A percentile compares a stretch with the other conserved stretches of the same genome.
Evolutionary conservation across 164 flowering plant species (phyloP).

Genomic region (Macadamia tetraphylla): DNA sequence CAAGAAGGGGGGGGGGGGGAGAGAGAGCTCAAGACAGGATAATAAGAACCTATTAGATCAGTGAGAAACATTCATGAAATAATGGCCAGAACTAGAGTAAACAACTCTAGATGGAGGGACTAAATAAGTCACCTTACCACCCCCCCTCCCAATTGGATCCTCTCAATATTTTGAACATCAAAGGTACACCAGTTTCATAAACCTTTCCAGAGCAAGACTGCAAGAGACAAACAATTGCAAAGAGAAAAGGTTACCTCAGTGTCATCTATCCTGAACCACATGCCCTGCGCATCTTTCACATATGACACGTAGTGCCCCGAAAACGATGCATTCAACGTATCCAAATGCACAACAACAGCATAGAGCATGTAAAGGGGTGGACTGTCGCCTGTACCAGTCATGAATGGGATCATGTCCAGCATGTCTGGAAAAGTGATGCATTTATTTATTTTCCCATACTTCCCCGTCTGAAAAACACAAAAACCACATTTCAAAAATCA

Average conservation of each 20-base stretch:
- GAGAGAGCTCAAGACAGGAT: too few species aligned
- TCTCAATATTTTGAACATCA: neutral
- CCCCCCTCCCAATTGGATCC: neutral
- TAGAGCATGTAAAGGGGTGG: conserved; percentile 84
- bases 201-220: neutral
- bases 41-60: too few species aligned
- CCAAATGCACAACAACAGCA: conserved; percentile 85
- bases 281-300: conserved; percentile 69
- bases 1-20: too few species aligned
- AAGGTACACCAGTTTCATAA: neutral
- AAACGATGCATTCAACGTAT: conserved; percentile 75
- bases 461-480: conserved; percentile 58
- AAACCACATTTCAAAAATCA: conserved; percentile 8
- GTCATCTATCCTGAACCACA: conserved; percentile 84
- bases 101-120: too few species aligned
- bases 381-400: conserved; percentile 67
- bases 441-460: conserved; percentile 81
- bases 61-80: too few species aligned
- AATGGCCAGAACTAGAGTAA: too few species aligned
- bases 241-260: conserved; percentile 48
- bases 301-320: conserved; percentile 91
- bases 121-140: neutral
- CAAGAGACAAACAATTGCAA: neutral
- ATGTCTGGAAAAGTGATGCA: conserved; percentile 78
- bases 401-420: conserved; percentile 82